phyloP scores from a whole-genome alignment of 2,329 filamentous ascomycete species.

The Colletotrichum caudatum region DNA sequence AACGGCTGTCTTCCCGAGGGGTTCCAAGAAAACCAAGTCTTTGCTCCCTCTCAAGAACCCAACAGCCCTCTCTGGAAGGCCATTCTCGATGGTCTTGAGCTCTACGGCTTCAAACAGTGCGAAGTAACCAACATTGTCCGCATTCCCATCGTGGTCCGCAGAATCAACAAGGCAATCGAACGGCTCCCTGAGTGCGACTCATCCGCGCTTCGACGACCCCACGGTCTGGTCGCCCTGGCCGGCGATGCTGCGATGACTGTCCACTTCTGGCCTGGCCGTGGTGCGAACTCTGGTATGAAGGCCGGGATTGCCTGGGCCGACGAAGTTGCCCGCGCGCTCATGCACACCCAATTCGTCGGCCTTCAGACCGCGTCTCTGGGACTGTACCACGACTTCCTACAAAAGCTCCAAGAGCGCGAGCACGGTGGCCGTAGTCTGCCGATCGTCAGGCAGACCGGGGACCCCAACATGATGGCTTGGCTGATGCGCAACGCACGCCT shows the following conservation, averaged over 20 bases:
- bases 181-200: slow-evolving; percentile 46
- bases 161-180: slow-evolving; percentile 49
- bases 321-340: slow-evolving; percentile 50
- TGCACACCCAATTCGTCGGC: slow-evolving; percentile 48
- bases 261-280: slow-evolving; percentile 53
- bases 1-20: slow-evolving; percentile 49
- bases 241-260: slow-evolving; percentile 54
- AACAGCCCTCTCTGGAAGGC: slow-evolving; percentile 49
- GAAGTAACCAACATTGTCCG: slow-evolving; percentile 53
- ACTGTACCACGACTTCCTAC: slow-evolving; percentile 51
- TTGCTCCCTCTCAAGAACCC: slow-evolving; percentile 49
- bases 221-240: slow-evolving; percentile 50
- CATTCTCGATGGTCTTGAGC: slow-evolving; percentile 51
- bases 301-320: slow-evolving; percentile 51
- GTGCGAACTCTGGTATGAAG: slow-evolving; percentile 53
- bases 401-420: slow-evolving; percentile 51
- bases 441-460: slow-evolving; percentile 51
- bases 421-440: slow-evolving; percentile 52
- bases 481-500: slow-evolving; percentile 48
- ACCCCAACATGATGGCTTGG: slow-evolving; percentile 51
- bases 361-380: slow-evolving; percentile 47
- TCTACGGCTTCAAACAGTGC: slow-evolving; percentile 52
- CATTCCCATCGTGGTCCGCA: slow-evolving; percentile 52
- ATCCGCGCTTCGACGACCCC: slow-evolving; percentile 45
- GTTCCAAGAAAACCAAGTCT: slow-evolving; percentile 48